phyloP scores from a whole-genome alignment of 352 stramenopile species.

The Pythium apleroticum region DNA sequence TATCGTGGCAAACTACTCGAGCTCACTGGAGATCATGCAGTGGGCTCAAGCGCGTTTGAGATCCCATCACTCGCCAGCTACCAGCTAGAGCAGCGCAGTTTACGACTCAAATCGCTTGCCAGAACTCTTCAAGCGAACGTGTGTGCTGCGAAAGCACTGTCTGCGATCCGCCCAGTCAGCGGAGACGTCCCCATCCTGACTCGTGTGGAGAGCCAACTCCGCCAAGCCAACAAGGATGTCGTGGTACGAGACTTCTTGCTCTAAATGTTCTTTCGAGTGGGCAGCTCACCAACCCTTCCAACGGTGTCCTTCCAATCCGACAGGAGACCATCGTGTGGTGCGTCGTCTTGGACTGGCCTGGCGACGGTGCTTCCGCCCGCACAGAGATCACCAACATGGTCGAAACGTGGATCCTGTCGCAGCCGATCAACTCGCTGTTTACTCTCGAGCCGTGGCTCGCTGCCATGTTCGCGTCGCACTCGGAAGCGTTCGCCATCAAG shows the following conservation, averaged over 20 bases:
- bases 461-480: constrained; percentile 12
- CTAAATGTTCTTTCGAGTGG: no score
- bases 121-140: constrained; percentile 22
- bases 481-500: background rate
- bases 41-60: constrained; percentile 6
- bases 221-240: constrained; percentile 3
- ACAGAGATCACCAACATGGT: background rate
- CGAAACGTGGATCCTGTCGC: constrained; percentile 1
- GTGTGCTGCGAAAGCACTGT: constrained; percentile 2
- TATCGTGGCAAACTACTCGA: background rate
- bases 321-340: constrained; percentile 25
- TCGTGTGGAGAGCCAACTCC: constrained; percentile 5
- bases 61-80: constrained; percentile 10
- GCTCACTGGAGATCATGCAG: background rate
- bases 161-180: background rate
- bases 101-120: constrained; percentile 12
- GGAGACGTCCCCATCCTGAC: background rate
- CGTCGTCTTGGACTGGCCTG: constrained; percentile 11
- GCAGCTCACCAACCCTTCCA: no score
- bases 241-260: constrained; percentile 5
- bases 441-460: constrained; percentile 17
- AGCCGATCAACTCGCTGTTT: constrained; percentile 1
- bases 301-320: no score
- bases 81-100: constrained; percentile 5
- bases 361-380: background rate